A percentile compares a stretch with the other conserved stretches of the same genome.
These are phyloP conservation scores for Heteromeles arbutifolia DNA, from an alignment of 306 rosid species.

Conservation along the genomic window DNA sequence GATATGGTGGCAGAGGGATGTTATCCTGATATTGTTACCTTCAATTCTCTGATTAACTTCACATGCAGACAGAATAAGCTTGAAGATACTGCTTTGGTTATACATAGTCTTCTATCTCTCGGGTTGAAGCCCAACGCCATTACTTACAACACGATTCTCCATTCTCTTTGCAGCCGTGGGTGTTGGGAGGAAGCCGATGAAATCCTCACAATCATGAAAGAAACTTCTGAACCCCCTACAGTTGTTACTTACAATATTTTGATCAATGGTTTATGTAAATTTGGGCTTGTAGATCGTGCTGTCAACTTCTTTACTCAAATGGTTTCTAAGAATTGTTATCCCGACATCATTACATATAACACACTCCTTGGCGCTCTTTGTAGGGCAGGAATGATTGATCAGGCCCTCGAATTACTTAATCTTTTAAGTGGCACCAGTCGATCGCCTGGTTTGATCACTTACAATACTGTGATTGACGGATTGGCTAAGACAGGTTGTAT, in stretches of 20 bases:
- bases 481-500: conserved; percentile 43
- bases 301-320: conserved; percentile 48
- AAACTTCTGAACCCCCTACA: conserved; percentile 45
- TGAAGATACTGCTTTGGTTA: conserved; percentile 49
- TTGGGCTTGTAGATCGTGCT: conserved; percentile 63
- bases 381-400: conserved; percentile 70
- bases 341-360: conserved; percentile 77
- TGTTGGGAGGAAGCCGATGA: conserved; percentile 66
- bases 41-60: conserved; percentile 63
- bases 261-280: conserved; percentile 69
- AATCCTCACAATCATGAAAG: conserved; percentile 61
- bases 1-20: conserved; percentile 79
- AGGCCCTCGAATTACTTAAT: conserved; percentile 49
- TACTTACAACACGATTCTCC: conserved; percentile 76
- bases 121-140: conserved; percentile 57
- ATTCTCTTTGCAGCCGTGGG: conserved; percentile 55
- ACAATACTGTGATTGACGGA: conserved; percentile 67
- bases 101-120: conserved; percentile 44
- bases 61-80: conserved; percentile 58
- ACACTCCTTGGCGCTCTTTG: conserved; percentile 67
- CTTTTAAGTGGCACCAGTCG: conserved; percentile 44
- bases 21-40: conserved; percentile 67
- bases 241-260: conserved; percentile 69
- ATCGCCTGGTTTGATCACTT: conserved; percentile 66
- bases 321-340: conserved; percentile 56